These are phyloP conservation scores for Vitis vinifera DNA, from an alignment of 164 flowering plant genomes.

Conservation along the genomic window ASM3070453v1 NC_081809.1:15278501-15279000, in stretches of 20 bases:
- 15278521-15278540: constrained; percentile 10
- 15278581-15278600: constrained; percentile 16
- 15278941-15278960: constrained; percentile 78
- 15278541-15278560: constrained; percentile 7
- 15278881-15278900: constrained; percentile 60
- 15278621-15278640: constrained; percentile 13
- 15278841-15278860: neutral
- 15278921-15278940: constrained; percentile 83
- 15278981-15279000: constrained; percentile 63
- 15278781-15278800: constrained; percentile 13
- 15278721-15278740: neutral
- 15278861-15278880: constrained; percentile 26
- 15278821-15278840: constrained; percentile 5
- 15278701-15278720: neutral
- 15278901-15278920: constrained; percentile 81
- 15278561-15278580: constrained; percentile 11
- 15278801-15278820: constrained; percentile 2
- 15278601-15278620: constrained; percentile 27
- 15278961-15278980: constrained; percentile 82
- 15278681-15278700: neutral
- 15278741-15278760: constrained; percentile 9
- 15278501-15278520: neutral
- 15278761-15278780: constrained; percentile 13
- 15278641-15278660: constrained; percentile 10
- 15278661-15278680: neutral